Evolutionary conservation across 1,139 yeast species (phyloP), one percentile per base, ranked within the genome.

Genomic region (Zygoascus meyerae): DNA sequence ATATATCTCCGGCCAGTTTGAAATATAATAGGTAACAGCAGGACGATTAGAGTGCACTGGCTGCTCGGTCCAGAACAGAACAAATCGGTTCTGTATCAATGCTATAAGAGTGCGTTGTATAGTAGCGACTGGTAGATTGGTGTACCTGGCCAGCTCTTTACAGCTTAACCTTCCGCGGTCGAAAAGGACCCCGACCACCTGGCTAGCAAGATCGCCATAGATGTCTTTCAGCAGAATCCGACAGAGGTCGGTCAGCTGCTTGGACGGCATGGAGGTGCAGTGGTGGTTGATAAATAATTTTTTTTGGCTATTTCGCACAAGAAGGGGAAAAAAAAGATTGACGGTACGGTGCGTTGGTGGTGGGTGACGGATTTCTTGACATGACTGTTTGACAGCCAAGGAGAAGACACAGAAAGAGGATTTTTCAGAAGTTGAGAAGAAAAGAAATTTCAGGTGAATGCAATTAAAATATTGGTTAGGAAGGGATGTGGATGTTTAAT

Each of bases 1-100:
- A 55, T 80, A 71, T 17, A 83, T 68, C 5, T 95, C 95, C 26
- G 70, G 73, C 53, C 81, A 82, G 57, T 83, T 75, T 52, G 81
- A 77, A 34, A 72, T 73, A 62, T 87, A 89, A 55, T 69, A 77
- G 1, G 75, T 72, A 10, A 34, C 21, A 29, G 34, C 39, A 18
- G 15, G 21, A 11, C 38, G 30, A 6, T 63, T 62, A 14, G 65
- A 64, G 12, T 67, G 59, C 5, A 65, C 59, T 11, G 65, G 55
- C 0, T 67, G 63, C 18, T 74, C 75, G 12, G 54, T 50, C 73
- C 72, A 69, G 55, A 60, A 66, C 15, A 63, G 56, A 32, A 68
- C 71, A 48, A 69, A 67, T 39, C 72, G 59, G 53, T 67, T 65
- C 53, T 70, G 73, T 28, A 71, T 56, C 34, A 71, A 54, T 8